Evolutionary conservation across 2,329 filamentous ascomycete species (phyloP), one percentile per base, ranked within the genome.

Genomic region (Ophiognomonia clavigignenti-juglandacearum): DNA sequence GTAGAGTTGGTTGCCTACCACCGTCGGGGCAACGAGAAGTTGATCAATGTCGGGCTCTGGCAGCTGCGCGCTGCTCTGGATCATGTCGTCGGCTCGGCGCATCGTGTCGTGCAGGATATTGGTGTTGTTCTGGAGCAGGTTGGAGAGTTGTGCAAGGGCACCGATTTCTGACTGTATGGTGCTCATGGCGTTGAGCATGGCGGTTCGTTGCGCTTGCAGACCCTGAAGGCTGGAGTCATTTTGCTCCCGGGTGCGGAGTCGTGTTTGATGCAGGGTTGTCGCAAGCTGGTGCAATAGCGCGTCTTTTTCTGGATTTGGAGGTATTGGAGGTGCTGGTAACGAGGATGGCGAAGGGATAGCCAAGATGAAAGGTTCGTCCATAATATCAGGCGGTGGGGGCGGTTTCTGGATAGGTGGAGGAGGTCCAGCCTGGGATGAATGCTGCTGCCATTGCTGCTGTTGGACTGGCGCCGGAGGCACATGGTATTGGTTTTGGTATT

Each of bases 301-400:
- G 64, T 97, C 90, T 63, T 96, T 96, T 66, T 97, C 89, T 0
- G 93, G 93, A 59, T 98, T 98, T 0, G 90, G 91, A 0, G 93
- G 92, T 26, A 96, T 89, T 0, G 92, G 91, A 1, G 93, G 92
- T 1, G 89, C 81, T 6, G 85, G 75, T 7, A 82, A 62, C 19
- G 75, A 69, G 1, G 71, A 68, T 4, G 69, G 63, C 1, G 71
- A 65, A 3, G 78, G 72, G 11, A 77, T 67, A 14, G 70, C 57
- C 20, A 80, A 64, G 9, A 72, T 73, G 13, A 82, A 64, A 26
- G 79, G 77, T 45, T 78, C 77, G 52, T 82, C 78, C 56, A 83
- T 72, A 22, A 78, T 62, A 58, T 83, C 77, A 2, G 67, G 76
- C 22, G 65, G 74, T 22, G 66, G 73, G n/a, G 68, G 67, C 4